These are phyloP conservation scores for Saturnispora kantuleensis DNA, from an alignment of 805 yeast genomes.

Conservation along the genomic window DNA sequence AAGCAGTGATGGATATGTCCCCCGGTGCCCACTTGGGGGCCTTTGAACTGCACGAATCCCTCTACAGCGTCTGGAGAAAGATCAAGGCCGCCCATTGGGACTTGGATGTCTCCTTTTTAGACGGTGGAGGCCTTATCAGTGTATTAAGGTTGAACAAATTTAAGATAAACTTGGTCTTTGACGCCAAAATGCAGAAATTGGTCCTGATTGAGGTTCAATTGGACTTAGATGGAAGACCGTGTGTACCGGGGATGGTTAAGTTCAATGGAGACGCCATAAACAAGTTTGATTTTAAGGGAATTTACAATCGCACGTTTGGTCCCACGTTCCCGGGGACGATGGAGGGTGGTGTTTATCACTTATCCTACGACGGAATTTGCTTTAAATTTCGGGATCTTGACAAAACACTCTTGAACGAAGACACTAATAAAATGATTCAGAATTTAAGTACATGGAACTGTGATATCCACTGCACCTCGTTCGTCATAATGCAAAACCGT, in stretches of 20 bases:
- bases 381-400: conserved; percentile 33
- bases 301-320: conserved; percentile 50
- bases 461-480: conserved; percentile 30
- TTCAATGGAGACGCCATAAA: conserved; percentile 19
- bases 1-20: too few relatives aligned
- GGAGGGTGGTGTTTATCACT: conserved; percentile 26
- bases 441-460: conserved; percentile 19
- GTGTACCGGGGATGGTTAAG: conserved; percentile 1
- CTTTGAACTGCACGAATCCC: too few relatives aligned
- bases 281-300: conserved; percentile 28
- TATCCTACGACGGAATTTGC: conserved; percentile 48
- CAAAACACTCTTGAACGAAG: conserved; percentile 1
- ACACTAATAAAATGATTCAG: conserved; percentile 15
- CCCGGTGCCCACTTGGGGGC: too few relatives aligned
- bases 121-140: conserved; percentile 10
- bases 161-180: conserved; percentile 21
- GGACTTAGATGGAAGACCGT: conserved; percentile 11
- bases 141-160: conserved; percentile 17
- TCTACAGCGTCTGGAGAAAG: too few relatives aligned
- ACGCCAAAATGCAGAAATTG: conserved; percentile 19
- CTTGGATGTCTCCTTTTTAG: not conserved
- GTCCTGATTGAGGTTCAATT: conserved; percentile 19
- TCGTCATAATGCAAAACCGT: conserved; percentile 32
- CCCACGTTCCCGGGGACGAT: conserved; percentile 51
- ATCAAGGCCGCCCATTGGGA: not conserved